Percentiles rank a stretch among this genome's conserved stretches.
Evolutionary conservation across 306 rosid genomes (phyloP).

Genomic region (Pterocarpus santalinus): DNA sequence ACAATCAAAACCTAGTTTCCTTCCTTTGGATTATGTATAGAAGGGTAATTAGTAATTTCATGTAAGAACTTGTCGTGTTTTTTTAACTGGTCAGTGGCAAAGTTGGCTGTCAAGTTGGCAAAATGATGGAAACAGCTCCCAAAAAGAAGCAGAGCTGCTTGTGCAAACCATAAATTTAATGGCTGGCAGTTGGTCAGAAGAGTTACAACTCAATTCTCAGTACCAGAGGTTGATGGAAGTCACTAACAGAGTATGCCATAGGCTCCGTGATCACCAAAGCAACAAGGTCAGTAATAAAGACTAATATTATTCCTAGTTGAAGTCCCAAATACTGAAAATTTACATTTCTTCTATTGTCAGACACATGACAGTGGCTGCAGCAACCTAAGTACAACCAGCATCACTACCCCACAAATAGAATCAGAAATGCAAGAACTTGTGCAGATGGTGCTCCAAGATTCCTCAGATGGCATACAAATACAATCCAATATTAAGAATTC

Average conservation of each 20-base stretch:
- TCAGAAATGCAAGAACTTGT: constrained; percentile 76
- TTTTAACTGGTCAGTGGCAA: constrained; percentile 66
- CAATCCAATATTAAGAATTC: constrained; percentile 63
- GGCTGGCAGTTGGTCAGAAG: constrained; percentile 60
- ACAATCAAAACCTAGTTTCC: not conserved
- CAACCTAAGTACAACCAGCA: constrained; percentile 24
- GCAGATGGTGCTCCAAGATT: constrained; percentile 62
- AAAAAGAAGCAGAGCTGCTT: constrained; percentile 69
- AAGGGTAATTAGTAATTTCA: not conserved
- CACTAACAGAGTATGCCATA: constrained; percentile 66
- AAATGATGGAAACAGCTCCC: constrained; percentile 54
- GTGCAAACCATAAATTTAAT: constrained; percentile 66
- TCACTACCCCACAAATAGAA: constrained; percentile 57
- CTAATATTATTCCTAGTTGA: not conserved
- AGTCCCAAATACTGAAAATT: not conserved
- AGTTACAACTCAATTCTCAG: constrained; percentile 53
- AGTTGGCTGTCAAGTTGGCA: constrained; percentile 75
- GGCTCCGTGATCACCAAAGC: constrained; percentile 55
- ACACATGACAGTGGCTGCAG: constrained; percentile 43
- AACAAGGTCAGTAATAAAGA: constrained; percentile 53
- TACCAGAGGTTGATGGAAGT: constrained; percentile 52
- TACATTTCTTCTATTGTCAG: constrained; percentile 45
- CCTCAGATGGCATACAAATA: constrained; percentile 52
- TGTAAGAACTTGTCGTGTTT: not conserved
- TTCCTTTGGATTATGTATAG: constrained; percentile 3